phyloP scores from a whole-genome alignment of 441 rosid genomes.

The Syzygium malaccense region DNA sequence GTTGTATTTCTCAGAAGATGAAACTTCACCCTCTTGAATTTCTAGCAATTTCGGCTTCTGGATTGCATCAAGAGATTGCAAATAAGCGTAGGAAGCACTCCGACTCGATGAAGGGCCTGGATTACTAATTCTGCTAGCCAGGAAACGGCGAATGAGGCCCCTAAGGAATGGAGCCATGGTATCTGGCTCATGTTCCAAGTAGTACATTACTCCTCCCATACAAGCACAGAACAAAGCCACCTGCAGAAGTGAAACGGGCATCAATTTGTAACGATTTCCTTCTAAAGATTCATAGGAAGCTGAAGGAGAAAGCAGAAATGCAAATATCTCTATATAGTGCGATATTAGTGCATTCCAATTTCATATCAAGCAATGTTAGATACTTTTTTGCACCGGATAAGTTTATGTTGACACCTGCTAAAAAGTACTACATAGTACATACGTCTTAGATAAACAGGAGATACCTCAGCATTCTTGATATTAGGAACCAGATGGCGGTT shows the following conservation, averaged over 20 bases:
- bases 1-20: slow-evolving; percentile 57
- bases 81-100: slow-evolving; percentile 57
- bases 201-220: slow-evolving; percentile 99
- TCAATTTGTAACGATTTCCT: background rate
- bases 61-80: slow-evolving; percentile 61
- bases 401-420: background rate
- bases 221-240: slow-evolving; percentile 91
- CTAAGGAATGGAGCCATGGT: slow-evolving; percentile 95
- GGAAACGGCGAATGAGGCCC: slow-evolving; percentile 87
- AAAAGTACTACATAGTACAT: background rate
- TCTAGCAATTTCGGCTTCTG: slow-evolving; percentile 48
- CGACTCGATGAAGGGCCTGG: slow-evolving; percentile 48
- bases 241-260: slow-evolving; percentile 32
- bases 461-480: slow-evolving; percentile 91
- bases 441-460: background rate
- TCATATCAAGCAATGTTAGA: background rate
- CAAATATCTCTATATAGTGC: background rate
- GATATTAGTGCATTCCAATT: background rate
- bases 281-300: background rate
- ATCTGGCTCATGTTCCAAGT: slow-evolving; percentile 85
- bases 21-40: slow-evolving; percentile 36
- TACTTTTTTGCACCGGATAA: background rate
- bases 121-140: slow-evolving; percentile 92
- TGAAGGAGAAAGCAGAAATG: background rate
- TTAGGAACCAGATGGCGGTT: slow-evolving; percentile 84